Evolutionary conservation across 1,284 basidiomycete genomes (phyloP).

Genomic region (Microbotryum lychnidis-dioicae): DNA sequence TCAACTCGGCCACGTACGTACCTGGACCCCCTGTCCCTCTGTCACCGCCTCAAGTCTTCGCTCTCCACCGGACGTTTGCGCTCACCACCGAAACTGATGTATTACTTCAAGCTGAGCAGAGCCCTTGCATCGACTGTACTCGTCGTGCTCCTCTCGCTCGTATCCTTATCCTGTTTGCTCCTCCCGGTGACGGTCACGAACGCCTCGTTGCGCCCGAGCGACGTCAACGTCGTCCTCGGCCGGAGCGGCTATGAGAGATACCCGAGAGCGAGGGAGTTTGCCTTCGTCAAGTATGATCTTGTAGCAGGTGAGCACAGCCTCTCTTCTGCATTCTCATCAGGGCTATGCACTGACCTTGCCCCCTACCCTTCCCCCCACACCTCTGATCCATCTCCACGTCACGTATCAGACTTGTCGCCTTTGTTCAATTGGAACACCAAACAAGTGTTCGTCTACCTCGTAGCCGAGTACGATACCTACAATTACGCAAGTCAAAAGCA

Average conservation of each 20-base stretch:
- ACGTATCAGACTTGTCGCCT: slow-evolving; percentile 57
- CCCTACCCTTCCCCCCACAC: slow-evolving; percentile 35
- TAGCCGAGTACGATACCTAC: slow-evolving; percentile 64
- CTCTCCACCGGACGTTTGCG: no score
- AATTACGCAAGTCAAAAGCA: slow-evolving; percentile 53
- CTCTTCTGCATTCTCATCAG: neutral
- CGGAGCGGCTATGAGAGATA: slow-evolving; percentile 49
- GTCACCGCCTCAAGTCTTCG: no score
- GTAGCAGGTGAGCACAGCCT: slow-evolving; percentile 54
- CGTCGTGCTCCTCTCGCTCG: slow-evolving; percentile 62
- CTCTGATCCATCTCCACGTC: slow-evolving; percentile 20
- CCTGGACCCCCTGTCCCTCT: no score
- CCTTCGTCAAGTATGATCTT: slow-evolving; percentile 67
- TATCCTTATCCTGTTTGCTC: slow-evolving; percentile 53
- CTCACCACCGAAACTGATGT: no score
- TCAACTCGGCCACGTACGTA: no score
- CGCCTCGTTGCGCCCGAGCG: slow-evolving; percentile 52
- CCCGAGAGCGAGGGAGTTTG: slow-evolving; percentile 57
- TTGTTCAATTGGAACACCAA: slow-evolving; percentile 93
- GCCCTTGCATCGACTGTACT: slow-evolving; percentile 52
- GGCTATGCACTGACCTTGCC: neutral
- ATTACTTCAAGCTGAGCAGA: slow-evolving; percentile 6
- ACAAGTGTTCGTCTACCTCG: slow-evolving; percentile 75
- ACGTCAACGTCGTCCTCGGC: slow-evolving; percentile 51
- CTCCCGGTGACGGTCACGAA: slow-evolving; percentile 55